Evolutionary conservation across 1,284 basidiomycete species (phyloP).

Genomic region (Ganoderma sinense): DNA sequence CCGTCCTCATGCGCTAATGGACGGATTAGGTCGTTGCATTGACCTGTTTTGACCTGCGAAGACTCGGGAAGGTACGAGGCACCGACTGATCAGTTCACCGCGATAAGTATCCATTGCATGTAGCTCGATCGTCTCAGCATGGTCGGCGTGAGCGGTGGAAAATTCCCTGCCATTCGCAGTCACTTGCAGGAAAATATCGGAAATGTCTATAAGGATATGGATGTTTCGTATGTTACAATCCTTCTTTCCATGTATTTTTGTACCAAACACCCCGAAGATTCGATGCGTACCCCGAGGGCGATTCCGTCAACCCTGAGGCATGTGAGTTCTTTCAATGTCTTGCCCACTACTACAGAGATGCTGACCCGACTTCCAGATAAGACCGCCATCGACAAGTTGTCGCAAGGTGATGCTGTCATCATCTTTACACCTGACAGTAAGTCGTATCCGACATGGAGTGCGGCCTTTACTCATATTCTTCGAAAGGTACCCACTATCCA

Average conservation of each 20-base stretch:
- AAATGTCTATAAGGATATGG: conserved; percentile 86
- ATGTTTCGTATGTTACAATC: conserved; percentile 64
- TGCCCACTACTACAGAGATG: background rate
- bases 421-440: conserved; percentile 88
- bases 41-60: conserved; percentile 89
- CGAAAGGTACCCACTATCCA: conserved; percentile 81
- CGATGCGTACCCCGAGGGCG: conserved; percentile 79
- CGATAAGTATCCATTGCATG: background rate
- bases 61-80: conserved; percentile 77
- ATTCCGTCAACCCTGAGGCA: conserved; percentile 78
- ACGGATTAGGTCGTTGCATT: conserved; percentile 81
- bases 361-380: conserved; percentile 66
- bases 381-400: conserved; percentile 81
- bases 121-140: conserved; percentile 79
- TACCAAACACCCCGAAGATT: conserved; percentile 55
- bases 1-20: background rate
- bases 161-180: conserved; percentile 85
- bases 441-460: conserved; percentile 38
- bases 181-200: conserved; percentile 89
- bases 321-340: conserved; percentile 58
- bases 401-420: conserved; percentile 87
- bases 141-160: conserved; percentile 85
- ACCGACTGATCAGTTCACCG: background rate
- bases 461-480: background rate
- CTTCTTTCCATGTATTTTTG: background rate